A percentile compares a stretch with the other conserved stretches of the same genome.
phyloP scores from a whole-genome alignment of 2,329 filamentous ascomycete species.

The Diaporthe sp. region DNA sequence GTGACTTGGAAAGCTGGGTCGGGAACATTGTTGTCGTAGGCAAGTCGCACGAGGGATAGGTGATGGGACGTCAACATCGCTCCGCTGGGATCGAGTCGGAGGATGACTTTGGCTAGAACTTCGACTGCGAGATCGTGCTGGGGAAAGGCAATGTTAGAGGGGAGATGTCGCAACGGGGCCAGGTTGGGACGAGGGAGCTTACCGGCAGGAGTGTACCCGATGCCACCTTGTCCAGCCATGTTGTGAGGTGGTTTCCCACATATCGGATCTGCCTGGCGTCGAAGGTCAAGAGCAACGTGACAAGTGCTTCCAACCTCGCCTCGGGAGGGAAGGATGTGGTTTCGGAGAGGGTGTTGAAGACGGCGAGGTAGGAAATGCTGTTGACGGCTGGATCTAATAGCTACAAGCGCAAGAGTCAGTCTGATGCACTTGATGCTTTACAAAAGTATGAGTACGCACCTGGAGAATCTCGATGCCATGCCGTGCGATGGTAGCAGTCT shows the following conservation, averaged over 20 bases:
- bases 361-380: slow-evolving; percentile 63
- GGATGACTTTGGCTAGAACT: slow-evolving; percentile 65
- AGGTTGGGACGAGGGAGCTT: slow-evolving; percentile 40
- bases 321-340: slow-evolving; percentile 45
- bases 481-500: slow-evolving; percentile 47
- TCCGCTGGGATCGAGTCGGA: slow-evolving; percentile 75
- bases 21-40: slow-evolving; percentile 67
- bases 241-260: slow-evolving; percentile 56
- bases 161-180: background rate
- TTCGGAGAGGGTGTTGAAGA: slow-evolving; percentile 58
- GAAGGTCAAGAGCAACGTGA: slow-evolving; percentile 63
- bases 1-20: slow-evolving; percentile 71
- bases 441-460: slow-evolving; percentile 46
- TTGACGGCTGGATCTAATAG: slow-evolving; percentile 61
- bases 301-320: slow-evolving; percentile 44
- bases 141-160: background rate
- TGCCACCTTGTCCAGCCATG: slow-evolving; percentile 57
- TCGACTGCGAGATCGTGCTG: slow-evolving; percentile 62
- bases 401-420: slow-evolving; percentile 46
- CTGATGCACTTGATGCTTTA: background rate
- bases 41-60: slow-evolving; percentile 67
- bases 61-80: slow-evolving; percentile 76
- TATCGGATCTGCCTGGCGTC: slow-evolving; percentile 67
- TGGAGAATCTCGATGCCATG: slow-evolving; percentile 56
- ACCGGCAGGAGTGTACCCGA: slow-evolving; percentile 58